Conservation (phyloP, 2,329 filamentous ascomycete genomes). For the Trichoderma aggressivum region DNA sequence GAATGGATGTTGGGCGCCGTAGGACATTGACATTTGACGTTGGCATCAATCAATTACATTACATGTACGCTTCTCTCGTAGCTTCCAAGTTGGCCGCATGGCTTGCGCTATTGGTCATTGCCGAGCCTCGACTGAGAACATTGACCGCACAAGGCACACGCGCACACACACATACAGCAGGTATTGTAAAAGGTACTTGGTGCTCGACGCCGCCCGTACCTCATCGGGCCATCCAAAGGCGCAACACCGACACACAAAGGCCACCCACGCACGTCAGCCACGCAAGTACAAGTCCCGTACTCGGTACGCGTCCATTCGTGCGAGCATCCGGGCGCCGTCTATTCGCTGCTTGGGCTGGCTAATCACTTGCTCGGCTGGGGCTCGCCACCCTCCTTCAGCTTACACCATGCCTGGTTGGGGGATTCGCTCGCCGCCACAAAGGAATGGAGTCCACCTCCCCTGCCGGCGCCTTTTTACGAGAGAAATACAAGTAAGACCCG, state of each 20-base stretch:
- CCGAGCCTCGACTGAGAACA: neutral
- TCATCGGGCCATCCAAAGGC: neutral
- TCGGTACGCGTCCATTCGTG: neutral
- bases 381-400: conserved; percentile 18
- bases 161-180: neutral
- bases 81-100: neutral
- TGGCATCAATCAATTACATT: neutral
- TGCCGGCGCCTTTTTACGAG: neutral
- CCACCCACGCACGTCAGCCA: neutral
- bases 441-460: conserved; percentile 14
- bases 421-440: conserved; percentile 18
- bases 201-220: neutral
- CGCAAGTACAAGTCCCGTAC: neutral
- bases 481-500: neutral
- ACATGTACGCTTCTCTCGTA: neutral
- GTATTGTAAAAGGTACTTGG: neutral
- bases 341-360: neutral
- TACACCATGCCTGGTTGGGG: conserved; percentile 18
- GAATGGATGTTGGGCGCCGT: neutral
- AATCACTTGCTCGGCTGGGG: conserved; percentile 2
- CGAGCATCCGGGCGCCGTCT: neutral
- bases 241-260: neutral
- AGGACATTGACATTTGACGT: neutral
- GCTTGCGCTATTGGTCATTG: neutral
- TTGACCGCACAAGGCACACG: neutral